Evolutionary conservation across 805 yeast genomes (phyloP).

Genomic region (Zygotorulaspora sp.): DNA sequence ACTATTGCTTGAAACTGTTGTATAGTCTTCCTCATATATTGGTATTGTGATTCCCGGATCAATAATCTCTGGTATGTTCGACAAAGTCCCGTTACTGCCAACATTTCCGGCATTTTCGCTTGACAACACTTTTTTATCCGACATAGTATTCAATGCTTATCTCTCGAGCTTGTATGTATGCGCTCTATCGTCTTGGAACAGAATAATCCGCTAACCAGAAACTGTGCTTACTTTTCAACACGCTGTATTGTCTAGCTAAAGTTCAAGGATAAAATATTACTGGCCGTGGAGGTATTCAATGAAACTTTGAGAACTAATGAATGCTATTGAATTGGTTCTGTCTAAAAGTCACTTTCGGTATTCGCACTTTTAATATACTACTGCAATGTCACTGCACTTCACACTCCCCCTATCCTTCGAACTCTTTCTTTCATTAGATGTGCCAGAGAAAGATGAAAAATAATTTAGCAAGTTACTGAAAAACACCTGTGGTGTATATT

Average conservation of each 20-base stretch:
- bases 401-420: conserved; percentile 2
- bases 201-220: too few relatives aligned
- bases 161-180: not conserved
- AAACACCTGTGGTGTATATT: too few relatives aligned
- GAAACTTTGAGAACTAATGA: not conserved
- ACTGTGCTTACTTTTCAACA: too few relatives aligned
- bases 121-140: conserved; percentile 8
- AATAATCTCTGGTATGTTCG: conserved; percentile 31
- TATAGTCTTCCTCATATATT: conserved; percentile 31
- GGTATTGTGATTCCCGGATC: conserved; percentile 36
- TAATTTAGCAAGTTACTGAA: not conserved
- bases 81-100: conserved; percentile 7
- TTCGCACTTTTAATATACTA: too few relatives aligned
- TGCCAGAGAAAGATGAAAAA: too few relatives aligned
- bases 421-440: not conserved
- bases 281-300: not conserved
- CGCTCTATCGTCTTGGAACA: too few relatives aligned
- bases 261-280: not conserved
- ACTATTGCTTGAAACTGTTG: conserved; percentile 5
- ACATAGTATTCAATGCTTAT: conserved; percentile 6
- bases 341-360: too few relatives aligned
- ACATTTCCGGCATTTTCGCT: conserved; percentile 4
- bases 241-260: not conserved
- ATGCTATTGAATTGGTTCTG: too few relatives aligned
- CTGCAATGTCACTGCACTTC: not conserved